Base-by-base conservation (phyloP, 2,329 filamentous ascomycete species). In the Sporothrix brunneoviolacea region DNA sequence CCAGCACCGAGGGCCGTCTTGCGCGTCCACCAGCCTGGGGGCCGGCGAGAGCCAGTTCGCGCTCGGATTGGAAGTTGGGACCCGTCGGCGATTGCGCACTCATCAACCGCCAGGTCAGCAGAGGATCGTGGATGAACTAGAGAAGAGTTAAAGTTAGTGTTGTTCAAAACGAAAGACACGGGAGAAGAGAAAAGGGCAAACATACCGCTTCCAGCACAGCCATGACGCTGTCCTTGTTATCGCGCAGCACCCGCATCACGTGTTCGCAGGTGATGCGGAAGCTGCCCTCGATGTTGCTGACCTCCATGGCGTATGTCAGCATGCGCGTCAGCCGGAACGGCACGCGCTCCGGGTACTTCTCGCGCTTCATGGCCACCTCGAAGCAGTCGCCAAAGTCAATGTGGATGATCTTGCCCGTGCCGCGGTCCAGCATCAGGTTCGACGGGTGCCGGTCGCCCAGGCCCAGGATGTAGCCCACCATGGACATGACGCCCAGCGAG, bases 351-450 rank as follows among this genome's bases (percentile, higher is more conserved):
- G 93, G 93, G 64, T 96, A 99, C 68, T 98, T 98, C 69, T 99
- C 94, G 59, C 94, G 87, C 72, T 98, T 94, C 91, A 96, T 98
- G 22, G 94, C 93, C 48, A 98, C 89, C 68, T 99, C 93, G 71
- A 99, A 99, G 67, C 93, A 99, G 71, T 98, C 93, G 60, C 93
- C 94, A 62, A 98, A 98, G 73, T 99, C 93, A 60, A 98, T 97
- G 65, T 99, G 93, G 58, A 98, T 85, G 56, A 98, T 93, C 73
- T 95, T 95, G 64, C 93, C 93, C 1, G 91, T 97, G 54, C 94
- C 83, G 35, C 90, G 86, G 67, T 98, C 93, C 36, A 99, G 84
- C 86, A 98, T 94, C 62, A 99, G 72, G 67, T 99, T 99, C 54
- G 90, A 96, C 33, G 94, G 94, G 70, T 99, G 93, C 42, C 94